These are phyloP conservation scores for Moringa oleifera DNA, from an alignment of 345 rosid species.

Conservation along the genomic window DNA sequence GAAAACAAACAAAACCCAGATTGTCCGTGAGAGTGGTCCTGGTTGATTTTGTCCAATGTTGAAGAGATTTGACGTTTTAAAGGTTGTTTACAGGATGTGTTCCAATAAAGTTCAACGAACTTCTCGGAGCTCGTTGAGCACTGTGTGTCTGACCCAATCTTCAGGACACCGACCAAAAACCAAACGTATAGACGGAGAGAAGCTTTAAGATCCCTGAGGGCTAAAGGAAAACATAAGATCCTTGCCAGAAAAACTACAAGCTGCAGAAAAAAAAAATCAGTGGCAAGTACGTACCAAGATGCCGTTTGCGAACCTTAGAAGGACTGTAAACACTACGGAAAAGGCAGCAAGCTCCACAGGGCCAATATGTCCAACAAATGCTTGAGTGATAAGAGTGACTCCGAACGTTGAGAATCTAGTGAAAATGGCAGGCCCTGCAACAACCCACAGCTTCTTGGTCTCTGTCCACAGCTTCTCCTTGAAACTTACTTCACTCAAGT, in stretches of 20 bases:
- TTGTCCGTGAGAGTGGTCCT: no score
- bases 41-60: no score
- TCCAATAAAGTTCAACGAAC: no score
- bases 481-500: constrained; percentile 5
- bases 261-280: not conserved
- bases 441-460: constrained; percentile 58
- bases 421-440: constrained; percentile 78
- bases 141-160: no score
- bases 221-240: not conserved
- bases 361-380: constrained; percentile 70
- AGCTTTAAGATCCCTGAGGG: no score
- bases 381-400: constrained; percentile 46
- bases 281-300: constrained; percentile 34
- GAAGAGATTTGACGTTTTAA: no score
- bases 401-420: constrained; percentile 64
- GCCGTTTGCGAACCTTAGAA: constrained; percentile 61
- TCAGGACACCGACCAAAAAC: no score
- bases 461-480: constrained; percentile 48
- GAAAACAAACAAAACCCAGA: no score
- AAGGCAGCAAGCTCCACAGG: constrained; percentile 61
- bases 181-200: no score
- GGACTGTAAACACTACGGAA: constrained; percentile 56
- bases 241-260: not conserved
- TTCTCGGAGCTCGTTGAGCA: no score
- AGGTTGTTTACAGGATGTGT: no score